phyloP scores from a whole-genome alignment of 108 stramenopile genomes.

The Phaeodactylum tricornutum region DNA sequence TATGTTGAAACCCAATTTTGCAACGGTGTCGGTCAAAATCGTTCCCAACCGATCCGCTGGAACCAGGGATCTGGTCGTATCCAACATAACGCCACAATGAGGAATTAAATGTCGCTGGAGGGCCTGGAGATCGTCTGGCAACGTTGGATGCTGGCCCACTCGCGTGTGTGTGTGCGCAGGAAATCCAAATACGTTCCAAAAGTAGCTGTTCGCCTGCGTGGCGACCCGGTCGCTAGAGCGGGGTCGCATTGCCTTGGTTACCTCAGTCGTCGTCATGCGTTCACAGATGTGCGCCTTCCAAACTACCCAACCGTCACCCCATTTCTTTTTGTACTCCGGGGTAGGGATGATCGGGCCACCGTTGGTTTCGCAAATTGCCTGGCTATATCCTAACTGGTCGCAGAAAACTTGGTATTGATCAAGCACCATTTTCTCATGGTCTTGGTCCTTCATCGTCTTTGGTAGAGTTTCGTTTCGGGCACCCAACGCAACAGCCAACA shows the following conservation, averaged over 20 bases:
- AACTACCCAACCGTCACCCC: neutral
- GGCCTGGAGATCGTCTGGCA: neutral
- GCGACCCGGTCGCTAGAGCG: neutral
- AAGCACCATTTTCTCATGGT: neutral
- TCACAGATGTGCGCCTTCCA: neutral
- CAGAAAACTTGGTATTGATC: neutral
- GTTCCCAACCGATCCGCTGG: neutral
- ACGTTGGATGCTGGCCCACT: neutral
- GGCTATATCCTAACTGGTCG: neutral
- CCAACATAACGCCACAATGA: conserved; percentile 13
- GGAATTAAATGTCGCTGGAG: conserved; percentile 1
- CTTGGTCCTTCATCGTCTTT: neutral
- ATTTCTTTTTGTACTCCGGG: neutral
- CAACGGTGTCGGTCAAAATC: conserved; percentile 1
- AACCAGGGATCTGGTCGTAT: conserved; percentile 3
- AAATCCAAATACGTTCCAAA: neutral
- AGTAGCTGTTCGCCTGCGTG: neutral
- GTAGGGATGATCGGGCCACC: neutral
- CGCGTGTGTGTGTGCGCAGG: neutral
- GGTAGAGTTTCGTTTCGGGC: conserved; percentile 1
- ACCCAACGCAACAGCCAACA: conserved; percentile 29
- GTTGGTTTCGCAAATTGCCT: neutral
- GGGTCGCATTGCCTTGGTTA: neutral
- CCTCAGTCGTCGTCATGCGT: neutral
- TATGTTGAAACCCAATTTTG: conserved; percentile 14